Evolutionary conservation across 2,329 filamentous ascomycete species (phyloP), one percentile per base, ranked within the genome.

Genomic region (Scedosporium apiospermum): DNA sequence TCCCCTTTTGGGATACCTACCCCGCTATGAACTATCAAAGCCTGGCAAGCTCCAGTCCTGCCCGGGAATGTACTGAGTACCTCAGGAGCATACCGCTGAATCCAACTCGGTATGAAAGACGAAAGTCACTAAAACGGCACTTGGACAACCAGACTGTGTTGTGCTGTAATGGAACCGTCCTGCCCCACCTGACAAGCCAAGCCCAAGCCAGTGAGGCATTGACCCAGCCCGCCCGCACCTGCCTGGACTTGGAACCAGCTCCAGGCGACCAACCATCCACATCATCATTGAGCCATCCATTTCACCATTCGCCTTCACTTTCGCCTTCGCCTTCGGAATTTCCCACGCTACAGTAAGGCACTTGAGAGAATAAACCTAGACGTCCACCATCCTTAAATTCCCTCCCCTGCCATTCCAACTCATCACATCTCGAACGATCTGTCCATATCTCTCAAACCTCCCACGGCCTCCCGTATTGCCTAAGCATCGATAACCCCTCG

Each of bases 191-290:
- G 21, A 55, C 51, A 55, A 55, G 21, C 51, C 18, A 27, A 55
- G 51, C 51, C 51, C 21, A 34, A 38, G 34, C 34, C 9, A 38
- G 34, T 38, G 34, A 38, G 34, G 34, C 34, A 38, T 38, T 38
- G 34, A 14, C 34, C 34, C 34, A 38, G 34, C 34, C 34, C 34
- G 10, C 34, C 34, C 34, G 34, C 34, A 38, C 34, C 46, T 51
- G n/a, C 46, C 46, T 51, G 46, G 14, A 55, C 18, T 23, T 27
- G 23, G 55, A 5, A 34, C n/a, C 14, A 34, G 26, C 55, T 58
- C 55, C 23, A 58, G 55, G 55, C 55, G 55, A 23, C 55, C 55
- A 58, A 38, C 55, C 34, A 38, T 58, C 55, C 55, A 58, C 55
- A 58, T 58, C 55, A 58, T 58, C 55, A 18, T 23, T 30, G 6